These are phyloP conservation scores for Fonsecaea erecta DNA, from an alignment of 2,329 filamentous ascomycete species.

Conservation along the genomic window DNA sequence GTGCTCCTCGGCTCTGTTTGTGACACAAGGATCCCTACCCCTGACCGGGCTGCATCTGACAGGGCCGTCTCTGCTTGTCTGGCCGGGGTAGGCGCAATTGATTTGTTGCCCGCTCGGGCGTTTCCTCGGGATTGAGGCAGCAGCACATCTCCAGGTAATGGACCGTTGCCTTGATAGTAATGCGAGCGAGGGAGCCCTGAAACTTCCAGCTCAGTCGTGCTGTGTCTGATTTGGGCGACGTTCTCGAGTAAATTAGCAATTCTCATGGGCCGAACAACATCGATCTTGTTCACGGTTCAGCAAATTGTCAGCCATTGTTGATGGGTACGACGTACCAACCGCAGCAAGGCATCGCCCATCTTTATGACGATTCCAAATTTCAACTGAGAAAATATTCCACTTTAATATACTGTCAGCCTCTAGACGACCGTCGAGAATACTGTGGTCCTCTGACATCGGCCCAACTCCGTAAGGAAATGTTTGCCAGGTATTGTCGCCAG, in stretches of 20 bases:
- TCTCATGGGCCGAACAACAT: slow-evolving; percentile 45
- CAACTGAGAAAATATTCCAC: slow-evolving; percentile 40
- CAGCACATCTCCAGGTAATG: slow-evolving; percentile 40
- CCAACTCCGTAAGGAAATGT: slow-evolving; percentile 42
- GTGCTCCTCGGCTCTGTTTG: too few relatives aligned
- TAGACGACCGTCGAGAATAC: neutral
- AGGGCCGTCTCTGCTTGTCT: too few relatives aligned
- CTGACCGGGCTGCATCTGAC: too few relatives aligned
- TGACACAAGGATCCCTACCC: too few relatives aligned
- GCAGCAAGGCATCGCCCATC: slow-evolving; percentile 53
- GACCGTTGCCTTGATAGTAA: slow-evolving; percentile 37
- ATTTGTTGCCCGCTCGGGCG: too few relatives aligned
- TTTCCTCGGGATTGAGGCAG: slow-evolving; percentile 39
- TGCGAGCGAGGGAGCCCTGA: slow-evolving; percentile 38
- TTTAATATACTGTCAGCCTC: neutral
- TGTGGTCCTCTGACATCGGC: slow-evolving; percentile 43
- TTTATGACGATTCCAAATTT: slow-evolving; percentile 50
- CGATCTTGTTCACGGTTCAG: slow-evolving; percentile 33
- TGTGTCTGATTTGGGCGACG: slow-evolving; percentile 41
- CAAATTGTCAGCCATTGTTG: too few relatives aligned
- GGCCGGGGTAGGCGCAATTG: too few relatives aligned
- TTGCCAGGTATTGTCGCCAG: slow-evolving; percentile 42
- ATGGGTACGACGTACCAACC: slow-evolving; percentile 34
- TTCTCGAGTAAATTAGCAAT: slow-evolving; percentile 40
- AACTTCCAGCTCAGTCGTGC: slow-evolving; percentile 41